Conservation (phyloP, 305 asterid genomes). For the Solanum hybrid region DNA sequence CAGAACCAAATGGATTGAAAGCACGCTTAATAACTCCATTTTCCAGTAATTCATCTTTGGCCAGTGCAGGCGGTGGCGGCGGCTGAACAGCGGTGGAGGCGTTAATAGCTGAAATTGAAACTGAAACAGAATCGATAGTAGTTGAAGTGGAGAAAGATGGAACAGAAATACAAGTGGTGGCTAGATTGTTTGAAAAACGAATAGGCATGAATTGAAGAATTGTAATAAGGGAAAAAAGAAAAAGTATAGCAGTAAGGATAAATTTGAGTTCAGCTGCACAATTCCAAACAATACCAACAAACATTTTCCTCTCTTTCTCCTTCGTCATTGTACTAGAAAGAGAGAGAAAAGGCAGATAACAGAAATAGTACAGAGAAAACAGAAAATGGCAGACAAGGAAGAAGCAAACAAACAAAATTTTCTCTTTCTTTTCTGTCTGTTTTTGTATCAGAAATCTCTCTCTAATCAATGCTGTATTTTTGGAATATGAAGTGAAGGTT, state of each 20-base stretch:
- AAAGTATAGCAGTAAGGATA: slow-evolving; percentile 5
- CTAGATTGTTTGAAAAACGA: background rate
- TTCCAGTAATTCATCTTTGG: background rate
- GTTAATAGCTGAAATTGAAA: slow-evolving; percentile 31
- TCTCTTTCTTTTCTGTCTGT: background rate
- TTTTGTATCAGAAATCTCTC: background rate
- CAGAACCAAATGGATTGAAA: slow-evolving; percentile 47
- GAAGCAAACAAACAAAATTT: background rate
- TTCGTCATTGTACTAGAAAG: background rate
- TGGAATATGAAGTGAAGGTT: background rate
- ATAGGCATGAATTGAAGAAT: slow-evolving; percentile 10
- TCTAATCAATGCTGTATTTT: background rate
- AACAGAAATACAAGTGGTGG: background rate
- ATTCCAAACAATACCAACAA: slow-evolving; percentile 14
- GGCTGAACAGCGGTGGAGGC: slow-evolving; percentile 7
- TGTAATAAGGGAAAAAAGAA: slow-evolving; percentile 6
- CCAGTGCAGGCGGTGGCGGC: background rate
- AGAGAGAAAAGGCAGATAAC: background rate
- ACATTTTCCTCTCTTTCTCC: slow-evolving; percentile 6
- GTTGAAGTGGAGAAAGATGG: slow-evolving; percentile 6
- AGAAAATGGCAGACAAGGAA: background rate
- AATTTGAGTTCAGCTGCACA: slow-evolving; percentile 16
- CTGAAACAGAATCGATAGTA: slow-evolving; percentile 31
- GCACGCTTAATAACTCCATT: slow-evolving; percentile 36
- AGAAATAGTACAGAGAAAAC: background rate